Percentiles rank a stretch among this genome's conserved stretches.
Conservation (phyloP, 495 filamentous ascomycete species). For the Penicillium fimorum region DNA sequence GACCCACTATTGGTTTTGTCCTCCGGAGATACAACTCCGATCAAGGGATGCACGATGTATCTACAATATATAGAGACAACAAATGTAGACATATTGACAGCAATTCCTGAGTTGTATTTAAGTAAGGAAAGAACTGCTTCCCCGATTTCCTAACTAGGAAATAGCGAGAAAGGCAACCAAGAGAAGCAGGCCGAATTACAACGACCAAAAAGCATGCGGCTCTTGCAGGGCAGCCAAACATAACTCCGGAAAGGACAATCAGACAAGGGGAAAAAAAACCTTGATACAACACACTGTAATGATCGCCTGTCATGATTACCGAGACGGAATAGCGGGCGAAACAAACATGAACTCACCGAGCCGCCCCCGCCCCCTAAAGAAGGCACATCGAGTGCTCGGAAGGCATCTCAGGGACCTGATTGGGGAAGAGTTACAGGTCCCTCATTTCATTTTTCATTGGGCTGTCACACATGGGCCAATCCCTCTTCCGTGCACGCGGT, state of each 20-base stretch:
- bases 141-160: background rate
- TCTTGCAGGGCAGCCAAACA: slow-evolving; percentile 3
- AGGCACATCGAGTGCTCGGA: slow-evolving; percentile 13
- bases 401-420: slow-evolving; percentile 12
- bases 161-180: background rate
- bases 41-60: background rate
- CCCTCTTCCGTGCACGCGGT: slow-evolving; percentile 4
- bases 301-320: slow-evolving; percentile 13
- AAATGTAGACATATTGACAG: background rate
- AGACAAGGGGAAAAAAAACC: background rate
- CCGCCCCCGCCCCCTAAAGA: slow-evolving; percentile 11
- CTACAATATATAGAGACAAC: background rate
- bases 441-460: slow-evolving; percentile 21
- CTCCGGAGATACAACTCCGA: background rate
- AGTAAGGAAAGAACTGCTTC: background rate
- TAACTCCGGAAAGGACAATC: background rate
- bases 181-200: slow-evolving; percentile 1
- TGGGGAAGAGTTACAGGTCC: slow-evolving; percentile 8
- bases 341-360: slow-evolving; percentile 15
- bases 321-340: slow-evolving; percentile 9
- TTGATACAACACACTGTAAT: background rate
- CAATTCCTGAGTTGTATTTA: background rate
- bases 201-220: slow-evolving; percentile 7
- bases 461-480: slow-evolving; percentile 14
- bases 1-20: slow-evolving; percentile 1